These are phyloP conservation scores for Rosa persica DNA, from an alignment of 306 rosid species.

Conservation along the genomic window DNA sequence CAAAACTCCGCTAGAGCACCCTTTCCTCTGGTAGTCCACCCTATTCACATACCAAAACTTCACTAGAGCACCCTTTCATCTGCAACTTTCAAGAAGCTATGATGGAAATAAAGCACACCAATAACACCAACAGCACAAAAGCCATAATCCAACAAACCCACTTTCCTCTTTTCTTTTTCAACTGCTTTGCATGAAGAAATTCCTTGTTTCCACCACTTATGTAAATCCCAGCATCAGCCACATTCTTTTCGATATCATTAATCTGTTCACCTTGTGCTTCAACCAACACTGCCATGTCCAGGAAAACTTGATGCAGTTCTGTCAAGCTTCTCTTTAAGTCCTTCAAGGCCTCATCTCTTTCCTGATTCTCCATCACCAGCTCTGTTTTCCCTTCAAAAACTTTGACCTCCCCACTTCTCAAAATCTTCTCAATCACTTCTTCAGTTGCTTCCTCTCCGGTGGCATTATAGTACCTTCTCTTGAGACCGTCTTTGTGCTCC, in stretches of 20 bases:
- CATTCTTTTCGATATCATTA: slow-evolving; percentile 22
- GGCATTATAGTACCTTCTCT: slow-evolving; percentile 26
- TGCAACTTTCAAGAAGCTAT: background rate
- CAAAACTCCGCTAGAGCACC: background rate
- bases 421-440: slow-evolving; percentile 18
- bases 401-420: slow-evolving; percentile 12
- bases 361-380: slow-evolving; percentile 20
- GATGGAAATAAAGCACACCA: slow-evolving; percentile 12
- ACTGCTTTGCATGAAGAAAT: slow-evolving; percentile 6
- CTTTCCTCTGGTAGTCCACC: background rate
- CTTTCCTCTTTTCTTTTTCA: background rate
- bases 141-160: slow-evolving; percentile 17
- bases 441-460: slow-evolving; percentile 27
- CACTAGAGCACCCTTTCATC: background rate
- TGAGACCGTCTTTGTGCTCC: slow-evolving; percentile 28
- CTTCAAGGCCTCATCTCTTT: slow-evolving; percentile 20
- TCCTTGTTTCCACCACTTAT: slow-evolving; percentile 22
- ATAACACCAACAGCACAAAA: slow-evolving; percentile 15
- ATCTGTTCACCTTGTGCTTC: slow-evolving; percentile 25
- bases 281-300: slow-evolving; percentile 28
- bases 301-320: slow-evolving; percentile 28
- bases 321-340: slow-evolving; percentile 25
- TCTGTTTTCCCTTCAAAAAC: slow-evolving; percentile 21
- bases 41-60: background rate
- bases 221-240: slow-evolving; percentile 11